Percentiles rank a stretch among this genome's conserved stretches.
Evolutionary conservation across 2,329 filamentous ascomycete genomes (phyloP).

Genomic region (Cytospora paraplurivora): DNA sequence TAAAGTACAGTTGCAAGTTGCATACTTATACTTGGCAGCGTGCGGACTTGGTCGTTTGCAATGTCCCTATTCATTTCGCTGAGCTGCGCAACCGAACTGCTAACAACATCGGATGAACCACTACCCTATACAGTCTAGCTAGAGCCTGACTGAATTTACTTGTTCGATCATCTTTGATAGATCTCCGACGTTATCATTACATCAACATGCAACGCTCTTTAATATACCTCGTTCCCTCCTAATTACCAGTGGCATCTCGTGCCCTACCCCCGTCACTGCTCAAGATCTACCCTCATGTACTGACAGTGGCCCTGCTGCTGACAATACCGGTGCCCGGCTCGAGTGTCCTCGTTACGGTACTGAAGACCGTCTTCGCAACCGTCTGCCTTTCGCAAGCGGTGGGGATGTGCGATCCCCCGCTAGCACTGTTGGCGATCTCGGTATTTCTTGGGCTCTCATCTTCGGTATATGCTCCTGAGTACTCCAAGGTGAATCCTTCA

Average conservation of each 20-base stretch:
- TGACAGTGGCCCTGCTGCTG: not conserved
- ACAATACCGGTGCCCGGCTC: not conserved
- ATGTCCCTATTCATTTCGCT: too few relatives aligned
- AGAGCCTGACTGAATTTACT: too few relatives aligned
- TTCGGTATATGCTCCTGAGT: not conserved
- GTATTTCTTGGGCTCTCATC: not conserved
- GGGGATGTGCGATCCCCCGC: not conserved
- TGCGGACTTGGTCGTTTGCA: too few relatives aligned
- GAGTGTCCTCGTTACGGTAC: not conserved
- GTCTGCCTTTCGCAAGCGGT: not conserved
- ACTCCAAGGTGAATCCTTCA: not conserved
- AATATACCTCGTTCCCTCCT: too few relatives aligned
- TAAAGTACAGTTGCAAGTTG: too few relatives aligned
- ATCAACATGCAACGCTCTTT: too few relatives aligned
- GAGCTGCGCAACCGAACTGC: too few relatives aligned
- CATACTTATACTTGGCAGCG: too few relatives aligned
- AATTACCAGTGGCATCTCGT: constrained; percentile 29
- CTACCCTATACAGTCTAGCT: too few relatives aligned
- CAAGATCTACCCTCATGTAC: not conserved
- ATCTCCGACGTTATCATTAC: too few relatives aligned
- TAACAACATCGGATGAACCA: too few relatives aligned
- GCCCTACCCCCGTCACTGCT: constrained; percentile 31
- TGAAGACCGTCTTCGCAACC: not conserved
- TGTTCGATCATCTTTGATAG: too few relatives aligned
- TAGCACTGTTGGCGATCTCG: not conserved